Evolutionary conservation across 352 stramenopile species (phyloP).

Genomic region (Phytopythium kandeliae): DNA sequence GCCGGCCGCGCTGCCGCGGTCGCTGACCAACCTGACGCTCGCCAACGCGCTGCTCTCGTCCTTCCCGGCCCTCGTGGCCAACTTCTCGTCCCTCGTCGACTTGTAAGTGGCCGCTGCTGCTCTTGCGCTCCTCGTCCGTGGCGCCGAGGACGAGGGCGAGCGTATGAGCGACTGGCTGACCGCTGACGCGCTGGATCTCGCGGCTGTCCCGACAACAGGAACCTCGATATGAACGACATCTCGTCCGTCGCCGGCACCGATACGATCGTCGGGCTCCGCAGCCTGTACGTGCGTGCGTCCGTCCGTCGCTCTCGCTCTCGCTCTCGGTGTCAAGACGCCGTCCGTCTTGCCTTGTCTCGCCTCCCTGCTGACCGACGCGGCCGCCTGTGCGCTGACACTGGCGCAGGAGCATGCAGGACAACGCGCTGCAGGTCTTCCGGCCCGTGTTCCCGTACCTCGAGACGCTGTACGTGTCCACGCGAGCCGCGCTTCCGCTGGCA

Average conservation of each 20-base stretch:
- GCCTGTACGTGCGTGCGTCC: slow-evolving; percentile 28
- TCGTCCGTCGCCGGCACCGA: slow-evolving; percentile 22
- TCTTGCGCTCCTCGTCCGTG: background rate
- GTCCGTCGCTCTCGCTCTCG: background rate
- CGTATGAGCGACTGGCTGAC: too few species aligned
- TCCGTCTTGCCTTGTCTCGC: too few species aligned
- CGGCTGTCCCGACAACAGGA: slow-evolving; percentile 10
- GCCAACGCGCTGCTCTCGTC: slow-evolving; percentile 20
- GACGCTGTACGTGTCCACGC: slow-evolving; percentile 37
- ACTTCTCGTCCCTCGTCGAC: slow-evolving; percentile 22
- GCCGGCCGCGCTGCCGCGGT: slow-evolving; percentile 13
- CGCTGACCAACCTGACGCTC: slow-evolving; percentile 20
- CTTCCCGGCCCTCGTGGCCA: slow-evolving; percentile 26
- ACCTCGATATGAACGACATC: slow-evolving; percentile 29
- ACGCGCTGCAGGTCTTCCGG: slow-evolving; percentile 42
- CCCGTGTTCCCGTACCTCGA: slow-evolving; percentile 48
- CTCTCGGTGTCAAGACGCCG: too few species aligned
- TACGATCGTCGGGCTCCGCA: slow-evolving; percentile 28
- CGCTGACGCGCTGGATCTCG: too few species aligned
- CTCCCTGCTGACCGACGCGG: too few species aligned
- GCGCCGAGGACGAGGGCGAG: too few species aligned
- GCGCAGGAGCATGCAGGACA: slow-evolving; percentile 38
- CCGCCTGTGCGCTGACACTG: slow-evolving; percentile 3
- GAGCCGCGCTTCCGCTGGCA: too few species aligned
- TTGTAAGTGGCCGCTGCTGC: slow-evolving; percentile 24